Evolutionary conservation across 345 rosid species (phyloP).

Genomic region (Rhodamnia rubescens): DNA sequence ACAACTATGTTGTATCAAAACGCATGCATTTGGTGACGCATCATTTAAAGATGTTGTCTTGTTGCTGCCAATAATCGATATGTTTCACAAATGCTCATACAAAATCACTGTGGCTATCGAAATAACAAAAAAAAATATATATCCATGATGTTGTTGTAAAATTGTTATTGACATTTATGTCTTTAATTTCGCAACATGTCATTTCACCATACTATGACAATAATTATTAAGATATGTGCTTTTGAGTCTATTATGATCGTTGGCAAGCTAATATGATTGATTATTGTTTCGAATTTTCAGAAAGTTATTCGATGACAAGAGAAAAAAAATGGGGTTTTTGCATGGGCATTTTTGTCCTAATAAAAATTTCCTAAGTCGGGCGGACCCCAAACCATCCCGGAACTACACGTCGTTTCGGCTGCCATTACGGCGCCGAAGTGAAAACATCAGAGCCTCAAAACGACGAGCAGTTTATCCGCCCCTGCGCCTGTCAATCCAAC

Average conservation of each 20-base stretch:
- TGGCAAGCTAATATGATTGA: neutral
- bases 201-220: neutral
- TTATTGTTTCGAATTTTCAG: neutral
- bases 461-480: neutral
- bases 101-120: neutral
- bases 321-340: neutral
- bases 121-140: rapidly evolving
- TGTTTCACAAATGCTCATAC: neutral
- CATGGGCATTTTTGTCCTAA: neutral
- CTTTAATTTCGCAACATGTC: neutral
- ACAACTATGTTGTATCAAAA: neutral
- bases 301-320: neutral
- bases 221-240: neutral
- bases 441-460: neutral
- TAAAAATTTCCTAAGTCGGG: no score
- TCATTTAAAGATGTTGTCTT: neutral
- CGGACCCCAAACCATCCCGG: neutral
- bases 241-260: neutral
- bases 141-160: rapidly evolving
- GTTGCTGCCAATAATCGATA: neutral
- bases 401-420: neutral
- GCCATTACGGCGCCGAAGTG: neutral
- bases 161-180: neutral
- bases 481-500: neutral
- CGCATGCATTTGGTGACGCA: rapidly evolving